phyloP scores from a whole-genome alignment of 2,329 filamentous ascomycete species.

The Aspergillus pseudoglaucus region DNA sequence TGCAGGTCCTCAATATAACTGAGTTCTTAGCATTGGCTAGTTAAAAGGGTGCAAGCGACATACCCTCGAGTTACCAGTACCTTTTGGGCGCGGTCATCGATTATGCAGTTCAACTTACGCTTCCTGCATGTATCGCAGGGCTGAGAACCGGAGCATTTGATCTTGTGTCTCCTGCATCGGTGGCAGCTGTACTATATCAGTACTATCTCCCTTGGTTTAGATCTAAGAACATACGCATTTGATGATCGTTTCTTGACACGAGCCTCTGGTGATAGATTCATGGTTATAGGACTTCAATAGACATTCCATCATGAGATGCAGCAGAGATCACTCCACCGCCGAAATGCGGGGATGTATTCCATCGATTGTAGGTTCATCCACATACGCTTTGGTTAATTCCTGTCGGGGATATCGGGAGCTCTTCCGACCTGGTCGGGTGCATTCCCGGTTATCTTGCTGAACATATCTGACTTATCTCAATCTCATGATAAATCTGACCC shows the following conservation, averaged over 20 bases:
- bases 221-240: conserved; percentile 23
- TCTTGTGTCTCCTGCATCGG: conserved; percentile 43
- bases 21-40: conserved; percentile 2
- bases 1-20: conserved; percentile 35
- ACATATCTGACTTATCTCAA: too few species aligned
- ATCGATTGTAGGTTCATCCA: too few species aligned
- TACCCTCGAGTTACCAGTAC: conserved; percentile 45
- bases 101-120: conserved; percentile 37
- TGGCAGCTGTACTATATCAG: conserved; percentile 30
- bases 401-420: too few species aligned
- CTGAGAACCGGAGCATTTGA: conserved; percentile 39
- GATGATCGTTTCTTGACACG: conserved; percentile 26
- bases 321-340: neutral
- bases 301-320: too few species aligned
- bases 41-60: conserved; percentile 5
- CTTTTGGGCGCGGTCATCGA: conserved; percentile 45
- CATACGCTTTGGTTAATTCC: too few species aligned
- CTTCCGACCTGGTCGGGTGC: too few species aligned
- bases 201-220: neutral
- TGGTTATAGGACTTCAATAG: neutral
- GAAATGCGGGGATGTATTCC: neutral
- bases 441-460: too few species aligned
- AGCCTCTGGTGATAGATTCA: conserved; percentile 8
- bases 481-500: too few species aligned
- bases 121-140: conserved; percentile 42